These are phyloP conservation scores for Ogataea ganodermae DNA, from an alignment of 805 yeast genomes.

Conservation along the genomic window DNA sequence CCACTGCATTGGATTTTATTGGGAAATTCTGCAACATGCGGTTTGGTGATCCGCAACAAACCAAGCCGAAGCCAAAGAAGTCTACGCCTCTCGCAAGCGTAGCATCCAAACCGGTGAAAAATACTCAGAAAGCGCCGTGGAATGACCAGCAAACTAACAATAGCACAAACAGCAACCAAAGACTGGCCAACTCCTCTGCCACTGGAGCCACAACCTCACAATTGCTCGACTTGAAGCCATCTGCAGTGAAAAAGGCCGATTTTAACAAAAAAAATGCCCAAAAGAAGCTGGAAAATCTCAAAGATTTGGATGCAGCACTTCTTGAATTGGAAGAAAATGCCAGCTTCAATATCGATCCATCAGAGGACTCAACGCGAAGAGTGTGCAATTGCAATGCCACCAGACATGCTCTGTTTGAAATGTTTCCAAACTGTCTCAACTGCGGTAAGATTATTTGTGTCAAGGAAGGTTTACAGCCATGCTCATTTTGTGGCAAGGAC, in stretches of 20 bases:
- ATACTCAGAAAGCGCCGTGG: conserved; percentile 5
- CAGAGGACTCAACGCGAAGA: conserved; percentile 19
- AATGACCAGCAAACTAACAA: not conserved
- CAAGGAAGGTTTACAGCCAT: conserved; percentile 88
- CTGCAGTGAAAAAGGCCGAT: conserved; percentile 28
- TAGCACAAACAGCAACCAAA: conserved; percentile 5
- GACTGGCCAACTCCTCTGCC: conserved; percentile 18
- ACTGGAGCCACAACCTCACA: conserved; percentile 48
- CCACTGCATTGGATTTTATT: conserved; percentile 51
- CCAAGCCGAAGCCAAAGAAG: conserved; percentile 5
- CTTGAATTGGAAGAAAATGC: conserved; percentile 43
- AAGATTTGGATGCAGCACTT: conserved; percentile 53
- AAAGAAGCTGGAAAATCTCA: conserved; percentile 50
- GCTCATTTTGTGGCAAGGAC: conserved; percentile 76
- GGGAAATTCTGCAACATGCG: conserved; percentile 44
- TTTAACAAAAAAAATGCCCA: conserved; percentile 35
- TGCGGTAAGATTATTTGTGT: conserved; percentile 94
- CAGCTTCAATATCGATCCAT: conserved; percentile 4
- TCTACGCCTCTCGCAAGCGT: not conserved
- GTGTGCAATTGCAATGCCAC: conserved; percentile 84
- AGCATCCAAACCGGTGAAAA: conserved; percentile 1
- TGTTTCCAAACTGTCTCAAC: conserved; percentile 89
- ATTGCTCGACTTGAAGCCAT: conserved; percentile 43
- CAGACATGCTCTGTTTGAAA: conserved; percentile 82
- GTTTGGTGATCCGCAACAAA: conserved; percentile 30